These are phyloP conservation scores for Penicillium vulpinum DNA, from an alignment of 2,329 filamentous ascomycete species.

Conservation along the genomic window DNA sequence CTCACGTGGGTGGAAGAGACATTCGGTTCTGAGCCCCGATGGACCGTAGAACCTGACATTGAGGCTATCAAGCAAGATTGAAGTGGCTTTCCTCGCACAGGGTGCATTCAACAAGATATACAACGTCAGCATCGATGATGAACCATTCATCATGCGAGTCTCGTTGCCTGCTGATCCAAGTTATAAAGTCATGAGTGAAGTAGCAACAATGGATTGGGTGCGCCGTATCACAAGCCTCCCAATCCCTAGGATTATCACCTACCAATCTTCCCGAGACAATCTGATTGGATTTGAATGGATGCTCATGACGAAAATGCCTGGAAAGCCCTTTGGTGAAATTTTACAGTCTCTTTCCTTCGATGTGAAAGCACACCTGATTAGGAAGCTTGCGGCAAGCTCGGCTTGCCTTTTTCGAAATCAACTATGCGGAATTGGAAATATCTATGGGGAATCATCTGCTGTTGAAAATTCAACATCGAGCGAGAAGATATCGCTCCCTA, in stretches of 20 bases:
- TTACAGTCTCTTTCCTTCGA: constrained; percentile 10
- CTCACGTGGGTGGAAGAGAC: neutral
- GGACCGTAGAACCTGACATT: neutral
- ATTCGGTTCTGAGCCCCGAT: neutral
- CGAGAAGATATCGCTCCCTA: neutral
- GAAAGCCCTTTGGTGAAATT: constrained; percentile 3
- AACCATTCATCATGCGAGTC: constrained; percentile 7
- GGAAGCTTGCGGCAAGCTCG: constrained; percentile 5
- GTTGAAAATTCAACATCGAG: neutral
- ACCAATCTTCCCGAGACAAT: constrained; percentile 15
- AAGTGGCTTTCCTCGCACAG: neutral
- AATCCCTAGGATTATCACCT: constrained; percentile 13
- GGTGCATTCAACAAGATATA: neutral
- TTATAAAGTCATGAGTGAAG: constrained; percentile 16
- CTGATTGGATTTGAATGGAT: constrained; percentile 23
- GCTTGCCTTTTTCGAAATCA: constrained; percentile 6
- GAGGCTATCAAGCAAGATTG: neutral
- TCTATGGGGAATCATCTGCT: neutral
- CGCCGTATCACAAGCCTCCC: constrained; percentile 10
- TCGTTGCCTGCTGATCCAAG: constrained; percentile 12
- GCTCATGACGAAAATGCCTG: constrained; percentile 12
- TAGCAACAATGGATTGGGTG: constrained; percentile 15
- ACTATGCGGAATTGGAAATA: neutral
- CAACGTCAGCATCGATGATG: neutral
- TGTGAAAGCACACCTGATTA: constrained; percentile 5